Percentiles rank a stretch among this genome's conserved stretches.
Conservation (phyloP, 2,329 filamentous ascomycete genomes). For the Sporothrix humicola region DNA sequence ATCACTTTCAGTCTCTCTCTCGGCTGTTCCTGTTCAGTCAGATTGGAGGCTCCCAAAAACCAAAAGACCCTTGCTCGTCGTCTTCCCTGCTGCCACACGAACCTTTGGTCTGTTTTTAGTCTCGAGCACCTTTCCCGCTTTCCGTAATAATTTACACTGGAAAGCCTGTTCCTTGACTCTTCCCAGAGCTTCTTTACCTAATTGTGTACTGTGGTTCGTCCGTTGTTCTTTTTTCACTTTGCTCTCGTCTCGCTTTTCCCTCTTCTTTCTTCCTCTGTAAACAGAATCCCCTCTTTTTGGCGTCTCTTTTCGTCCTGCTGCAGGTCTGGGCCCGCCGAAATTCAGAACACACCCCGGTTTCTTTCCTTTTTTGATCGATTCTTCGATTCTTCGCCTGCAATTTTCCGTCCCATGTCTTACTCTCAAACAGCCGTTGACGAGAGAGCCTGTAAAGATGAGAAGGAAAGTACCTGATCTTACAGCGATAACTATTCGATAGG, state of each 20-base stretch:
- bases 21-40: no score
- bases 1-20: no score
- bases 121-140: constrained; percentile 4
- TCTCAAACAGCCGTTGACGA: constrained; percentile 8
- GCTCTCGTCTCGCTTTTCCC: background rate
- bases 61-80: background rate
- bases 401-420: background rate
- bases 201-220: background rate
- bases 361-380: background rate
- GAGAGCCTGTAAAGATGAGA: background rate
- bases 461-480: background rate
- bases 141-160: background rate
- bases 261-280: background rate
- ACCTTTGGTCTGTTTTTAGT: constrained; percentile 17
- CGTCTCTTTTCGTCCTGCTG: constrained; percentile 23
- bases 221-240: background rate
- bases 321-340: background rate
- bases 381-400: background rate
- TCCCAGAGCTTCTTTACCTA: no score
- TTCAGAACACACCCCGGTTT: background rate
- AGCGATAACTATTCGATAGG: no score
- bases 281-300: background rate
- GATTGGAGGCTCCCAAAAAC: background rate
- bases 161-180: background rate
- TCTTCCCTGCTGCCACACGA: constrained; percentile 19